These are phyloP conservation scores for Selaginella tamariscina DNA, from an alignment of 75 land plant species.

Conservation along the genomic window DNA sequence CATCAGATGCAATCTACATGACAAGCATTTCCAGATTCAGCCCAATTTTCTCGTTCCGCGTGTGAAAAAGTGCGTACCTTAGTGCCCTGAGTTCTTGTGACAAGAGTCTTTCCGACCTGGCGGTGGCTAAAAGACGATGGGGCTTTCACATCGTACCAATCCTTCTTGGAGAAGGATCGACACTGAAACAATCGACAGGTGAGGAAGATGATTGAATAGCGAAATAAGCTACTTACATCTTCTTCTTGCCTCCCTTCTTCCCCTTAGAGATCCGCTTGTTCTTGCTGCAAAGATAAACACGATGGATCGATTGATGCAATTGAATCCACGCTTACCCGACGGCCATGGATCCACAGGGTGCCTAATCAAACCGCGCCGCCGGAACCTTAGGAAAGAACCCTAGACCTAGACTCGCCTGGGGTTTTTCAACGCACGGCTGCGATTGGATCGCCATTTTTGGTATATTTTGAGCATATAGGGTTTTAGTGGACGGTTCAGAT, in stretches of 20 bases:
- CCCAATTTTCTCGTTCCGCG: neutral
- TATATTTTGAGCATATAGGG: too few relatives aligned
- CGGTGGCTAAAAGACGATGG: constrained; percentile 46
- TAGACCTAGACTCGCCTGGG: too few relatives aligned
- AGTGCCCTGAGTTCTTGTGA: constrained; percentile 85
- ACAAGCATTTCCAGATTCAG: neutral
- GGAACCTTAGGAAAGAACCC: too few relatives aligned
- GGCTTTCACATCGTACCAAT: constrained; percentile 96
- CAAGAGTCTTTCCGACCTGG: constrained; percentile 77
- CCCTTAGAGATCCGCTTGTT: constrained; percentile 94
- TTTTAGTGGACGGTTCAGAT: too few relatives aligned
- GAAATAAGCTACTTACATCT: constrained; percentile 37
- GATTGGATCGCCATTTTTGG: too few relatives aligned
- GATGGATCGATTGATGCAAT: too few relatives aligned
- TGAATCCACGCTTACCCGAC: too few relatives aligned
- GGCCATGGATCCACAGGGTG: too few relatives aligned
- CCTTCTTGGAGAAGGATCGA: constrained; percentile 93
- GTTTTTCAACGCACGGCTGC: too few relatives aligned
- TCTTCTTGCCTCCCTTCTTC: constrained; percentile 93
- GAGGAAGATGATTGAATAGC: neutral
- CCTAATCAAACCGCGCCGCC: too few relatives aligned
- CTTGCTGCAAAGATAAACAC: constrained; percentile 50
- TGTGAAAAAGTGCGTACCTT: constrained; percentile 35
- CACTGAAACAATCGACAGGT: constrained; percentile 20
- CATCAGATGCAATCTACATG: constrained; percentile 80